Evolutionary conservation across 345 rosid genomes (phyloP).

Genomic region (Populus alba): DNA sequence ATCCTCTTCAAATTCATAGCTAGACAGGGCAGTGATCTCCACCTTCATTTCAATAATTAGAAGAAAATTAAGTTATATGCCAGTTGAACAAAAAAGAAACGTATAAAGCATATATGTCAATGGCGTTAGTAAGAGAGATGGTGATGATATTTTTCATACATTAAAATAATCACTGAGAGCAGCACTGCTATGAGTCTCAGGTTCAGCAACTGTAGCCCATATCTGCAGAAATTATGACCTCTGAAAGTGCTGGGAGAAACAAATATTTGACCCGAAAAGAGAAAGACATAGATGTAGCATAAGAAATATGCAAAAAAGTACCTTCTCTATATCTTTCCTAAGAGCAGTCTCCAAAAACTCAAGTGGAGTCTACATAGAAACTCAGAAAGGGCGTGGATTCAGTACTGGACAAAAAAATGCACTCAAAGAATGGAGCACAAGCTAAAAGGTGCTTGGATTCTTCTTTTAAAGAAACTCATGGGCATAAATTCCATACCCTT

Average conservation of each 20-base stretch:
- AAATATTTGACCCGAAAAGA: not conserved
- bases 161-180: constrained; percentile 36
- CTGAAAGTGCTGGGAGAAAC: not conserved
- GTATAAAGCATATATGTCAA: not conserved
- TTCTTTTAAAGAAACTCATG: not conserved
- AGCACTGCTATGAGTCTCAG: constrained; percentile 19
- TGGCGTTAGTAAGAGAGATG: not conserved
- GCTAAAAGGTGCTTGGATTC: not conserved
- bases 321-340: constrained; percentile 35
- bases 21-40: constrained; percentile 32
- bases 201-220: constrained; percentile 32
- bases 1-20: constrained; percentile 38
- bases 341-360: constrained; percentile 30
- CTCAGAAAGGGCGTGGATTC: not conserved
- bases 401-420: not conserved
- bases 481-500: constrained; percentile 18
- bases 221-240: constrained; percentile 19
- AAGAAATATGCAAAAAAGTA: constrained; percentile 7
- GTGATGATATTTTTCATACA: constrained; percentile 10
- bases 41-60: constrained; percentile 22
- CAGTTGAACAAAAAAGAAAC: not conserved
- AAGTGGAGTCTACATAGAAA: constrained; percentile 29
- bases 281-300: not conserved
- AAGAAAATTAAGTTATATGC: not conserved
- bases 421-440: not conserved